A percentile compares a stretch with the other conserved stretches of the same genome.
Conservation (phyloP, 352 stramenopile genomes). For the Globisporangium okanoganense region DNA sequence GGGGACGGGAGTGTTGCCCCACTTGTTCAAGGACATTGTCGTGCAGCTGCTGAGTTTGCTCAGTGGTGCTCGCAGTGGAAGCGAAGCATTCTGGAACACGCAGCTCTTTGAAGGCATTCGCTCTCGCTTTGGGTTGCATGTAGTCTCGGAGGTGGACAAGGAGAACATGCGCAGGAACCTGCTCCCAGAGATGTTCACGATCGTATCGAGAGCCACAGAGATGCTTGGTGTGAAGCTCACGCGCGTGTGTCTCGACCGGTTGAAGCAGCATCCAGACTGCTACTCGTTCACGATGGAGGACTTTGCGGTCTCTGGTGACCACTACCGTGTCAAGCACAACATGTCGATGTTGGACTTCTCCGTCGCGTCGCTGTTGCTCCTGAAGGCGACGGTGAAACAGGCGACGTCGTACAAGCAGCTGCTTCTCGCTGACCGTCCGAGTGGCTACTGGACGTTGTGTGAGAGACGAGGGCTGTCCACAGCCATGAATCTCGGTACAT, state of each 20-base stretch:
- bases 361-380: constrained; percentile 77
- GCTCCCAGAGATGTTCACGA: constrained; percentile 38
- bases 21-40: constrained; percentile 45
- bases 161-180: constrained; percentile 65
- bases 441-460: constrained; percentile 86
- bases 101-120: constrained; percentile 78
- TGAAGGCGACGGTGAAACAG: constrained; percentile 73
- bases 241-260: constrained; percentile 28
- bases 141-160: constrained; percentile 73
- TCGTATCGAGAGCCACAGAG: constrained; percentile 42
- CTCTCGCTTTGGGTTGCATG: constrained; percentile 56
- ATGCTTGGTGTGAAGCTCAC: constrained; percentile 66
- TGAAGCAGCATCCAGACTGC: constrained; percentile 48
- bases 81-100: constrained; percentile 65
- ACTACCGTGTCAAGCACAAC: constrained; percentile 81
- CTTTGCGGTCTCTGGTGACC: constrained; percentile 26
- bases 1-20: constrained; percentile 37
- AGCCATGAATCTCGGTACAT: constrained; percentile 68
- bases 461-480: constrained; percentile 70
- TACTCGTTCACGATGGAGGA: constrained; percentile 83
- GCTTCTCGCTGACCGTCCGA: constrained; percentile 55
- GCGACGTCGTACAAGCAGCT: constrained; percentile 78
- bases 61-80: constrained; percentile 47
- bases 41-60: constrained; percentile 66
- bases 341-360: constrained; percentile 85